Evolutionary conservation across 306 rosid genomes (phyloP).

Genomic region (Quercus gilva): DNA sequence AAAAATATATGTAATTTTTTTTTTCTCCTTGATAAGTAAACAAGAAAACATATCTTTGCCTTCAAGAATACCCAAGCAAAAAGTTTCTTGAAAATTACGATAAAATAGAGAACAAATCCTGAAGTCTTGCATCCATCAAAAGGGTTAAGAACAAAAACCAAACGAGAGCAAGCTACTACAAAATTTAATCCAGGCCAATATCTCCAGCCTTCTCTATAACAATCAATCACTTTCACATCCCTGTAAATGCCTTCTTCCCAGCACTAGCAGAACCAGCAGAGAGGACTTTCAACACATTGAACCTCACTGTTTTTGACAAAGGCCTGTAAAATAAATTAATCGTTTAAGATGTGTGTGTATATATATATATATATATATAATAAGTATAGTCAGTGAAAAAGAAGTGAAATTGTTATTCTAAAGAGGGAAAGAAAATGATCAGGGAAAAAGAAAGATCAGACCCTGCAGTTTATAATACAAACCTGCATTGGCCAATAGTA

Average conservation of each 20-base stretch:
- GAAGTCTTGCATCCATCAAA: not conserved
- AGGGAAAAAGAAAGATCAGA: too few relatives aligned
- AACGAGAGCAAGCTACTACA: not conserved
- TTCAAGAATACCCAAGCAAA: not conserved
- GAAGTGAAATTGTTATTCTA: not conserved
- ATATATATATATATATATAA: not conserved
- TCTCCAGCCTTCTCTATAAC: not conserved
- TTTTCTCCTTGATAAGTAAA: not conserved
- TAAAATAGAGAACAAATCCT: not conserved
- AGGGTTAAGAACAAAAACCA: not conserved
- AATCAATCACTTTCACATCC: slow-evolving; percentile 22
- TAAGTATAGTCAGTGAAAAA: too few relatives aligned
- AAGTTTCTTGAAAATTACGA: not conserved
- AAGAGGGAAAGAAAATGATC: not conserved
- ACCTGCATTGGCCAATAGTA: slow-evolving; percentile 69
- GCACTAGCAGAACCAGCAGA: slow-evolving; percentile 46
- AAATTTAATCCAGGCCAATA: not conserved
- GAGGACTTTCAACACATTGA: slow-evolving; percentile 55
- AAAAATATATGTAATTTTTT: too few relatives aligned
- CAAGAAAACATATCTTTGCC: not conserved
- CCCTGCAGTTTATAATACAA: not conserved
- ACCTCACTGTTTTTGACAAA: slow-evolving; percentile 59
- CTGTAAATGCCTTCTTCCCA: slow-evolving; percentile 58
- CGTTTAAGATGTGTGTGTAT: not conserved
- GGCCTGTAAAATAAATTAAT: slow-evolving; percentile 37